Conservation (phyloP, 768 basidiomycete species). For the Pleurotus tuber-regium region DNA sequence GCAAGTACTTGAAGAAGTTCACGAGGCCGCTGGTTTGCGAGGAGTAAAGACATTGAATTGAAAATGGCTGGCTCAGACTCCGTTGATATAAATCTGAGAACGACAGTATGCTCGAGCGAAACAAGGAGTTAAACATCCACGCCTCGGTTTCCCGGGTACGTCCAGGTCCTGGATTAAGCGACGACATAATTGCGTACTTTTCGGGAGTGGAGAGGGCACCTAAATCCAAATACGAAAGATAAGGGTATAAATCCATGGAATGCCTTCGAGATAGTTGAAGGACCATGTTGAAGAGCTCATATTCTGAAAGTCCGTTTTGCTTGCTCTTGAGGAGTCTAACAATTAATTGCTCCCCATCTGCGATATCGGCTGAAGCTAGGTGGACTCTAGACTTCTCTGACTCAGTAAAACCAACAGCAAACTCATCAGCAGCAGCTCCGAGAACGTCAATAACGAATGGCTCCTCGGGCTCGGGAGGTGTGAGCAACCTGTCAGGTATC, state of each 20-base stretch:
- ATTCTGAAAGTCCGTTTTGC: constrained; percentile 58
- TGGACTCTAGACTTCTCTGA: constrained; percentile 20
- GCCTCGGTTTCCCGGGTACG: constrained; percentile 32
- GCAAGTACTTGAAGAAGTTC: constrained; percentile 63
- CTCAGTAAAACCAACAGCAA: constrained; percentile 41
- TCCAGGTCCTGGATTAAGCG: constrained; percentile 33
- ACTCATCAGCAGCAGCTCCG: constrained; percentile 41
- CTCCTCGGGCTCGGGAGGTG: constrained; percentile 42
- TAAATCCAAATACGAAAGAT: constrained; percentile 51
- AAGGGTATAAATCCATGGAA: constrained; percentile 41
- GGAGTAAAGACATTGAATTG: constrained; percentile 59
- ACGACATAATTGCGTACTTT: constrained; percentile 48
- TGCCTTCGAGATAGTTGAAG: constrained; percentile 42
- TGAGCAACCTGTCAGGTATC: constrained; percentile 54
- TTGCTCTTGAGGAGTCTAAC: constrained; percentile 45
- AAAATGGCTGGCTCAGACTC: constrained; percentile 48
- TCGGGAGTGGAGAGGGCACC: constrained; percentile 51
- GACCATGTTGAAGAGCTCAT: constrained; percentile 54
- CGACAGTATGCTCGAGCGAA: constrained; percentile 58
- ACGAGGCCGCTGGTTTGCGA: constrained; percentile 48
- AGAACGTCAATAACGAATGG: constrained; percentile 55
- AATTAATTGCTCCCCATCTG: constrained; percentile 42
- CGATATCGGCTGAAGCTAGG: constrained; percentile 22
- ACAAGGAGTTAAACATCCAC: constrained; percentile 61
- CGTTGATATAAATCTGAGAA: constrained; percentile 48